phyloP scores from a whole-genome alignment of 2,329 filamentous ascomycete species.

The Fusarium devonianum region DNA sequence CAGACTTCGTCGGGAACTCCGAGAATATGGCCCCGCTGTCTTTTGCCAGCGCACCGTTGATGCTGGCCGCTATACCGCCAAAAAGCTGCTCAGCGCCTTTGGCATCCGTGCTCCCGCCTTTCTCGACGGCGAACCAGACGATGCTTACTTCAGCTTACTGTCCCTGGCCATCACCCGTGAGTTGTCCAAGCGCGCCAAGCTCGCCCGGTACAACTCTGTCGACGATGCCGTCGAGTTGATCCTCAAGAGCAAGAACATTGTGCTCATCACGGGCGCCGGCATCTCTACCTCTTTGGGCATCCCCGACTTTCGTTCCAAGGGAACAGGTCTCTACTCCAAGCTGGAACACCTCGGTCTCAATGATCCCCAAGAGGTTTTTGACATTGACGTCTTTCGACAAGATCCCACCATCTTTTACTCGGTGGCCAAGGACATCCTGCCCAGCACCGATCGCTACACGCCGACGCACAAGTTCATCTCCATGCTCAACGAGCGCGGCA shows the following conservation, averaged over 20 bases:
- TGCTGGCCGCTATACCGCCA: constrained; percentile 73
- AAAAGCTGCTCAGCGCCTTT: constrained; percentile 87
- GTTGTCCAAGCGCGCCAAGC: constrained; percentile 80
- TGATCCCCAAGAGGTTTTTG: constrained; percentile 95
- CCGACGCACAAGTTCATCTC: constrained; percentile 95
- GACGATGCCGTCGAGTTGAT: constrained; percentile 86
- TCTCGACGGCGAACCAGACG: constrained; percentile 72
- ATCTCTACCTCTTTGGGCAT: constrained; percentile 97
- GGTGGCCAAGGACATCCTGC: constrained; percentile 88
- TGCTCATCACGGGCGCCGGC: constrained; percentile 93
- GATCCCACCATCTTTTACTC: constrained; percentile 92
- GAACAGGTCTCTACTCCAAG: constrained; percentile 88
- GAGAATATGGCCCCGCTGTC: constrained; percentile 76
- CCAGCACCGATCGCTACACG: constrained; percentile 79
- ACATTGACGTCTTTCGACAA: constrained; percentile 84
- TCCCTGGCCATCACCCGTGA: constrained; percentile 81
- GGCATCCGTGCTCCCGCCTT: constrained; percentile 76
- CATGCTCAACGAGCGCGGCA: constrained; percentile 84
- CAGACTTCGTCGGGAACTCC: constrained; percentile 73
- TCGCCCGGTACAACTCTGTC: constrained; percentile 81
- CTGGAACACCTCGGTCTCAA: constrained; percentile 77
- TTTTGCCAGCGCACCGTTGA: constrained; percentile 79
- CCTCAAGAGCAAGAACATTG: constrained; percentile 77
- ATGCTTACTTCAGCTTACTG: constrained; percentile 77
- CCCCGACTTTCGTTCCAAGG: constrained; percentile 94